Evolutionary conservation across 495 filamentous ascomycete species (phyloP), one percentile per base, ranked within the genome.

Genomic region (Parathielavia appendiculata): DNA sequence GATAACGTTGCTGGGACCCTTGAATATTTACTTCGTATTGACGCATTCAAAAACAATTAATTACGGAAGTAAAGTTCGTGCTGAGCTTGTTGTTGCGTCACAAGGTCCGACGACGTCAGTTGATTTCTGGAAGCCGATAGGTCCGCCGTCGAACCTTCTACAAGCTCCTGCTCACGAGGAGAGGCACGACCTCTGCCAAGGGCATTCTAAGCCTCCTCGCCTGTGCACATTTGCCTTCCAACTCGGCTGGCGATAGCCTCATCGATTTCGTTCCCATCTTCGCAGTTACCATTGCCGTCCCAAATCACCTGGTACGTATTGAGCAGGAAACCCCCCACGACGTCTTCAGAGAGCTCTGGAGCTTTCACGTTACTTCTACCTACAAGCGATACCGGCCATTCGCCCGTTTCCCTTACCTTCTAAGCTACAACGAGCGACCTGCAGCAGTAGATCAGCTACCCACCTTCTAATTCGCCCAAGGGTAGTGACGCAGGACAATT

Each of bases 121-220:
- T 39, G 14, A 39, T 12, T 39, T 16, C 36, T 39, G 36, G 11
- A 39, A 39, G 36, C 36, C 36, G 59, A 70, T 70, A 69, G 66
- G 68, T 58, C 59, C 44, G 20, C 60, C 58, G 43, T 69, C 68
- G 68, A 70, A 70, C 41, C 58, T 70, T 70, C 68, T 69, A 70
- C 66, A 68, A 62, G 41, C 65, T 59, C 39, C 23, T 26, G 23
- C 54, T 30, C 26, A 30, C 26, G 6, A 30, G 26, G 38, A 54
- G 39, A 46, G 41, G 53, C 56, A 52, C 66, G 43, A 57, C 58
- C 36, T 38, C 54, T 56, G 57, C 63, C 54, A 66, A 67, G 65
- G n/a, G 57, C 54, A 52, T 41, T 51, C 48, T 5, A 35, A 49
- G 50, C 20, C 50, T 52, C 20, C 50, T 52, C 19, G 36, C 23